A percentile compares a stretch with the other conserved stretches of the same genome.
phyloP scores from a whole-genome alignment of 495 filamentous ascomycete genomes.

The Tuber umbilicatum region DNA sequence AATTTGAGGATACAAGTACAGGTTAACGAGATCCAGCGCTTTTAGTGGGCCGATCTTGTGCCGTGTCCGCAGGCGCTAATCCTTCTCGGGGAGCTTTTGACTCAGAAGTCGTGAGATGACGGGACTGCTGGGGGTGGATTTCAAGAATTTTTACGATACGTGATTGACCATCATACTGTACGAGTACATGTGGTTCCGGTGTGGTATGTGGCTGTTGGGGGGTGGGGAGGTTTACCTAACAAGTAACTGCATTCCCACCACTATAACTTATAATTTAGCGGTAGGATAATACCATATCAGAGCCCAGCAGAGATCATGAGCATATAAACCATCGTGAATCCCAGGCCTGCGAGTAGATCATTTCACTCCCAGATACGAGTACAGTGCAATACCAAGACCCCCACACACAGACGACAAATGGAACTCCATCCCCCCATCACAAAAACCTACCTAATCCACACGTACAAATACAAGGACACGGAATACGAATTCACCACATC shows the following conservation, averaged over 20 bases:
- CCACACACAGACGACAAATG: background rate
- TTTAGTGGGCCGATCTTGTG: no score
- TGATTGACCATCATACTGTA: no score
- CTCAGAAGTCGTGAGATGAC: no score
- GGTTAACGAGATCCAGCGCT: no score
- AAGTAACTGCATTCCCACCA: background rate
- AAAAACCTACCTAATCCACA: background rate
- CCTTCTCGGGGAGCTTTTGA: no score
- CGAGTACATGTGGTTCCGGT: no score
- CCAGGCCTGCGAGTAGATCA: background rate
- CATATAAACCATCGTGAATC: background rate
- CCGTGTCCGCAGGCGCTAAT: no score
- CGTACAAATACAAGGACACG: background rate
- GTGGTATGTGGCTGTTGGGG: background rate
- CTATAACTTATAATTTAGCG: background rate
- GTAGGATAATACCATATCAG: background rate
- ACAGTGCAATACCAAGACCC: background rate
- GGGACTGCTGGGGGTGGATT: no score
- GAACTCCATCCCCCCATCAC: background rate
- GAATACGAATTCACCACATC: background rate
- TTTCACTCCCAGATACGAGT: background rate
- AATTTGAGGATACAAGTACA: no score
- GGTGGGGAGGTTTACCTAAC: background rate
- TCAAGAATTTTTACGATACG: no score
- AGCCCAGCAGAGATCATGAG: background rate